Conservation (phyloP, 139 green algal species). For the Chlamydomonas asymmetrica region DNA sequence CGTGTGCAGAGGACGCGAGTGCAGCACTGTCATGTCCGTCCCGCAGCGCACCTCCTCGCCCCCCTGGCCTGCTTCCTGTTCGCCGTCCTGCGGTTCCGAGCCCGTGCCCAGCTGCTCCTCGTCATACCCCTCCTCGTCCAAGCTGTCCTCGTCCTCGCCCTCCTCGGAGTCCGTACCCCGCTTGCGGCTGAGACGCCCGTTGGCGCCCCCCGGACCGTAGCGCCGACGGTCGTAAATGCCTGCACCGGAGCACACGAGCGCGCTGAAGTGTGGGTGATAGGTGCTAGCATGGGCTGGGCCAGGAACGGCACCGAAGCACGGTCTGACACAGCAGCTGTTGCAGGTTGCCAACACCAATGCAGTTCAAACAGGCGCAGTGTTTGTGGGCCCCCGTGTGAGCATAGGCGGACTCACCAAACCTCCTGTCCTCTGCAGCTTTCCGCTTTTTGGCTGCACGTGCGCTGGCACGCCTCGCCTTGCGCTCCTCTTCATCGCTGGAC, state of each 20-base stretch:
- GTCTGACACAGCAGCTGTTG: background rate
- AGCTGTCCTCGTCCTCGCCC: background rate
- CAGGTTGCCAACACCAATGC: background rate
- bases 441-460: no score
- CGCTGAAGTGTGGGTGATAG: background rate
- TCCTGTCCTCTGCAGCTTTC: constrained; percentile 27
- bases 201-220: constrained; percentile 13
- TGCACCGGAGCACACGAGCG: background rate
- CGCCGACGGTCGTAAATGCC: constrained; percentile 50
- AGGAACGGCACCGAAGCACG: background rate
- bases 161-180: background rate
- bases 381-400: no score
- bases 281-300: background rate
- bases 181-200: constrained; percentile 3
- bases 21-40: no score
- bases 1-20: no score
- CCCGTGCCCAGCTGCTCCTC: background rate
- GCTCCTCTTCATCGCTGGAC: no score
- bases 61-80: background rate
- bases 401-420: constrained; percentile 35
- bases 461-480: no score
- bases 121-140: background rate
- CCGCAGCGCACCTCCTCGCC: background rate
- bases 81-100: background rate
- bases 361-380: no score